A percentile compares a stretch with the other conserved stretches of the same genome.
phyloP scores from a whole-genome alignment of 352 stramenopile genomes.

The Pythium plurisporium region DNA sequence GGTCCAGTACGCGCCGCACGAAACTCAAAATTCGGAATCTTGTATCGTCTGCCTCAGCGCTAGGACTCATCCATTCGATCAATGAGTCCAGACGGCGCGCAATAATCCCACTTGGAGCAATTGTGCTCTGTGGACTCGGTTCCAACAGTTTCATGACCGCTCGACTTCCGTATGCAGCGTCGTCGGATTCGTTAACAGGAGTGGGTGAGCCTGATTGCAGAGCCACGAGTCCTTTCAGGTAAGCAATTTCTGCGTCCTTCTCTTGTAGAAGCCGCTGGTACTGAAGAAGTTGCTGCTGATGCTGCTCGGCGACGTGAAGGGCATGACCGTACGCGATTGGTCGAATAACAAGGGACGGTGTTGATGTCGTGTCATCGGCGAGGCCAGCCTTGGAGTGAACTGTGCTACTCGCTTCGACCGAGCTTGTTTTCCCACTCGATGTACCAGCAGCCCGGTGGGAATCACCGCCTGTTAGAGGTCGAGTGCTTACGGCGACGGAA shows the following conservation, averaged over 20 bases:
- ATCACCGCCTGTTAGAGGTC: no score
- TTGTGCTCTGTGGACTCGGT: not conserved
- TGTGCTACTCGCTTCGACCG: no score
- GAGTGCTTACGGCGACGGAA: no score
- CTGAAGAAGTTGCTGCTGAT: slow-evolving; percentile 49
- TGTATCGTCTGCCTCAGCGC: slow-evolving; percentile 50
- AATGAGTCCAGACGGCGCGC: slow-evolving; percentile 36
- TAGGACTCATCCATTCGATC: slow-evolving; percentile 65
- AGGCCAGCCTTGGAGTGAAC: not conserved
- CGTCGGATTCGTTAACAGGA: not conserved
- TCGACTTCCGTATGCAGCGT: not conserved
- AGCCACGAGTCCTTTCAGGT: slow-evolving; percentile 35
- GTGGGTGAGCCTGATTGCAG: not conserved
- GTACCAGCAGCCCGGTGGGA: no score
- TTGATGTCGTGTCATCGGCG: not conserved
- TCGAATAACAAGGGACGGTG: slow-evolving; percentile 55
- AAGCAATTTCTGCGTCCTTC: slow-evolving; percentile 62
- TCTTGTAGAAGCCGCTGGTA: slow-evolving; percentile 61
- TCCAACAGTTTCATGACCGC: slow-evolving; percentile 6
- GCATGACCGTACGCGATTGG: slow-evolving; percentile 71
- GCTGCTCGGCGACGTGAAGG: slow-evolving; percentile 58
- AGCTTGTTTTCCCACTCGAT: no score
- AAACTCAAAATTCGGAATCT: slow-evolving; percentile 63
- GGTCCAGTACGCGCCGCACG: slow-evolving; percentile 56
- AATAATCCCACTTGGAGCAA: slow-evolving; percentile 2